These are phyloP conservation scores for Cyclotella kingstonii DNA, from an alignment of 108 stramenopile species.

Conservation along the genomic window DNA sequence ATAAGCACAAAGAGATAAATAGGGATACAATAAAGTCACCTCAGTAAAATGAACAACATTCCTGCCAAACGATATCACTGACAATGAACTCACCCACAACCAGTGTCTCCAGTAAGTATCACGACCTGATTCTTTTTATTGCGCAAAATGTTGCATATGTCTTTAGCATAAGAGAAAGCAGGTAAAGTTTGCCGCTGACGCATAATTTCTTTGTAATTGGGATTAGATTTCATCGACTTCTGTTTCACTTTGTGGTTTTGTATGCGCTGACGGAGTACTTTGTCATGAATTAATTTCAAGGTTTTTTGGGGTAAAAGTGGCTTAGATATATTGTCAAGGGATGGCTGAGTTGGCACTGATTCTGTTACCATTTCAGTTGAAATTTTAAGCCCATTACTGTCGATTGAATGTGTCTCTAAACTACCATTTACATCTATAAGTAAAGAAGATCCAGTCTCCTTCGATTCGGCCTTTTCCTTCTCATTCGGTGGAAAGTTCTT, in stretches of 20 bases:
- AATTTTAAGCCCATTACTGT: no score
- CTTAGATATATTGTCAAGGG: background rate
- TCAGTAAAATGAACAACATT: background rate
- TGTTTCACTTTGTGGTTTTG: conserved; percentile 21
- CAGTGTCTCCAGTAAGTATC: conserved; percentile 61
- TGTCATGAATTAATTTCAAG: background rate
- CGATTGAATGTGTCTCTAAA: no score
- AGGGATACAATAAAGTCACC: background rate
- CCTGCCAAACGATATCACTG: background rate
- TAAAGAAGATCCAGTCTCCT: conserved; percentile 60
- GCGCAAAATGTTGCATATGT: conserved; percentile 47
- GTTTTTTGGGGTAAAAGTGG: no score
- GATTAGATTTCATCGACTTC: conserved; percentile 22
- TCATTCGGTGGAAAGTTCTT: conserved; percentile 43
- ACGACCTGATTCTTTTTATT: conserved; percentile 50
- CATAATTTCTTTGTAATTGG: conserved; percentile 41
- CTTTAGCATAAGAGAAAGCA: conserved; percentile 50
- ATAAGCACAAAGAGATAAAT: background rate
- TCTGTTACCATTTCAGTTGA: conserved; percentile 5
- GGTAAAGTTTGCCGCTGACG: conserved; percentile 49
- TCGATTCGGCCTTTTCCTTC: conserved; percentile 48
- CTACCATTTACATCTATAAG: conserved; percentile 6
- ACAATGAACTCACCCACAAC: conserved; percentile 38
- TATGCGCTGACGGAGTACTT: conserved; percentile 14
- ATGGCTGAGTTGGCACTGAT: conserved; percentile 7